A percentile compares a stretch with the other conserved stretches of the same genome.
Conservation (phyloP, 164 flowering plant genomes). For the Protea cynaroides region DNA sequence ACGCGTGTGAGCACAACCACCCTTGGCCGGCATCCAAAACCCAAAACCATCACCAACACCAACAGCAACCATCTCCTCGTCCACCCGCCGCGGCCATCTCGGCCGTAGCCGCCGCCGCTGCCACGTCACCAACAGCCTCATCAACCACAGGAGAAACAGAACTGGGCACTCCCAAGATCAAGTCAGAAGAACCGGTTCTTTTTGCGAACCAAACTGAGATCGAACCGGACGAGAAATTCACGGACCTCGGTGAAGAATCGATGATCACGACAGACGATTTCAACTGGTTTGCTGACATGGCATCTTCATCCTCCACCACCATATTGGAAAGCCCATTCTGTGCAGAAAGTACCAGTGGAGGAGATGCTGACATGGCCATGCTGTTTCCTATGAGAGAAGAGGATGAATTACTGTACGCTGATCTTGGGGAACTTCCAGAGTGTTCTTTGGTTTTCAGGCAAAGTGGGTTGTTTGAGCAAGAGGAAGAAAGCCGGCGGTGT, state of each 20-base stretch:
- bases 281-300: constrained; percentile 52
- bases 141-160: neutral
- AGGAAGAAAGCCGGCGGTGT: constrained; percentile 26
- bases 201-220: constrained; percentile 11
- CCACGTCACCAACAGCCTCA: neutral
- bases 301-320: constrained; percentile 29
- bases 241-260: constrained; percentile 30
- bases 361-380: constrained; percentile 33
- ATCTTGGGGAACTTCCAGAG: constrained; percentile 87
- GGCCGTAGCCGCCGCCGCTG: constrained; percentile 10
- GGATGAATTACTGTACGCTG: constrained; percentile 79
- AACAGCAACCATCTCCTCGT: neutral
- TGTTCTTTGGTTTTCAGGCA: constrained; percentile 67
- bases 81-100: constrained; percentile 12
- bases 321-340: constrained; percentile 52
- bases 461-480: constrained; percentile 24
- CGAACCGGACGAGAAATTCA: constrained; percentile 25
- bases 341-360: constrained; percentile 16
- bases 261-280: constrained; percentile 25
- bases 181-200: constrained; percentile 9
- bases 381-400: constrained; percentile 55
- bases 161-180: neutral
- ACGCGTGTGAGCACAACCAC: constrained; percentile 88
- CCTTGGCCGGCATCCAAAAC: constrained; percentile 48
- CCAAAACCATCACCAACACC: constrained; percentile 12